These are phyloP conservation scores for Vigna reflexopilosa DNA, from an alignment of 306 rosid species.

Conservation along the genomic window DNA sequence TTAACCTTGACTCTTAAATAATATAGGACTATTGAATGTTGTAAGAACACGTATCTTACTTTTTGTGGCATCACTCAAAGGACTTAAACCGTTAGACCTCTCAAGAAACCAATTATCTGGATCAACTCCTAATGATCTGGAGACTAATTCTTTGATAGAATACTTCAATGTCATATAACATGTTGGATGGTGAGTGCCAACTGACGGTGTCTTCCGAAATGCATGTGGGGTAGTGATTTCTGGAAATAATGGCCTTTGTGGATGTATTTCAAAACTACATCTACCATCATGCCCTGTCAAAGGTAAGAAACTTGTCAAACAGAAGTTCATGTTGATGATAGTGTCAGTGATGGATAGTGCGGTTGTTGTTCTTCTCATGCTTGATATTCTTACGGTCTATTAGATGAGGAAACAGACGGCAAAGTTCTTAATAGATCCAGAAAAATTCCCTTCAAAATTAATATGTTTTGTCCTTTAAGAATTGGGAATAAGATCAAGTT, in stretches of 20 bases:
- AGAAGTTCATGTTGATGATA: neutral
- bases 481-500: too few relatives aligned
- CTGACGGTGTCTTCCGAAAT: neutral
- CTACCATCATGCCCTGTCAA: constrained; percentile 13
- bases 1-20: too few relatives aligned
- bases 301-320: neutral
- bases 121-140: neutral
- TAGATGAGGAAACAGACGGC: neutral
- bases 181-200: neutral
- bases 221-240: neutral
- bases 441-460: too few relatives aligned
- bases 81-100: too few relatives aligned
- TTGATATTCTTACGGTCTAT: neutral
- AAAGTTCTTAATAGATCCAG: too few relatives aligned
- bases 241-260: neutral
- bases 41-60: too few relatives aligned
- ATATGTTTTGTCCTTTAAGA: too few relatives aligned
- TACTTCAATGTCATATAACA: neutral
- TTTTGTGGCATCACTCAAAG: too few relatives aligned
- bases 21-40: too few relatives aligned
- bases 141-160: neutral
- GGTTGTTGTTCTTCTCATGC: constrained; percentile 11
- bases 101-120: neutral
- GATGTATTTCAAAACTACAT: constrained; percentile 23
- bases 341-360: neutral